Conservation (phyloP, 2,329 filamentous ascomycete genomes). For the Cladosporium oxysporum region DNA sequence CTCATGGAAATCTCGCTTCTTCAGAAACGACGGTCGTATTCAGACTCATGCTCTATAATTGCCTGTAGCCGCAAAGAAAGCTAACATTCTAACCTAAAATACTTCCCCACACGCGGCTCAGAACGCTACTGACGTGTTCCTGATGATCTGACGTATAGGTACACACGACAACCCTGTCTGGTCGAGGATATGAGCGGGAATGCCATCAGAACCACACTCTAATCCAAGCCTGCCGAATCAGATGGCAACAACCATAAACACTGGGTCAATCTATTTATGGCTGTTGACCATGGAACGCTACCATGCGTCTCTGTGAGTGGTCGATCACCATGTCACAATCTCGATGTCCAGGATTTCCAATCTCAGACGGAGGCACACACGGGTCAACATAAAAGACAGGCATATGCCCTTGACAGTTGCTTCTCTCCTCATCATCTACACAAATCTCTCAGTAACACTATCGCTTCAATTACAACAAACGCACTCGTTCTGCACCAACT, state of each 20-base stretch:
- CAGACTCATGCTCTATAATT: not conserved
- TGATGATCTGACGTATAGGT: slow-evolving; percentile 7
- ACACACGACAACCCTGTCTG: not conserved
- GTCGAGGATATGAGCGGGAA: not conserved
- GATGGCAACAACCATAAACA: not conserved
- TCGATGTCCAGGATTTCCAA: not conserved
- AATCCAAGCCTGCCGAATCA: not conserved
- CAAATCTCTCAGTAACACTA: not conserved
- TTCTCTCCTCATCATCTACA: not conserved
- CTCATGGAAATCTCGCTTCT: not conserved
- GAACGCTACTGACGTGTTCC: slow-evolving; percentile 16
- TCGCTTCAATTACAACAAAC: not conserved
- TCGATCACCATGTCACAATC: not conserved
- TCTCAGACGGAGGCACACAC: not conserved
- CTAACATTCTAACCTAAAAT: not conserved
- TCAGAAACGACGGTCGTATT: not conserved
- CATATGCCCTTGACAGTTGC: not conserved
- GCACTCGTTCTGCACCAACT: not conserved
- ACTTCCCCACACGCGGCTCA: slow-evolving; percentile 1
- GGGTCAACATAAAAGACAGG: not conserved
- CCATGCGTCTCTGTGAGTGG: not conserved
- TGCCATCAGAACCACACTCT: not conserved
- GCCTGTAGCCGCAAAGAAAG: not conserved
- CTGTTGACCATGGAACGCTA: not conserved
- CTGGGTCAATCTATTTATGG: slow-evolving; percentile 2